Percentiles rank a stretch among this genome's conserved stretches.
phyloP scores from a whole-genome alignment of 2,329 filamentous ascomycete species.

The Cercospora sp. region DNA sequence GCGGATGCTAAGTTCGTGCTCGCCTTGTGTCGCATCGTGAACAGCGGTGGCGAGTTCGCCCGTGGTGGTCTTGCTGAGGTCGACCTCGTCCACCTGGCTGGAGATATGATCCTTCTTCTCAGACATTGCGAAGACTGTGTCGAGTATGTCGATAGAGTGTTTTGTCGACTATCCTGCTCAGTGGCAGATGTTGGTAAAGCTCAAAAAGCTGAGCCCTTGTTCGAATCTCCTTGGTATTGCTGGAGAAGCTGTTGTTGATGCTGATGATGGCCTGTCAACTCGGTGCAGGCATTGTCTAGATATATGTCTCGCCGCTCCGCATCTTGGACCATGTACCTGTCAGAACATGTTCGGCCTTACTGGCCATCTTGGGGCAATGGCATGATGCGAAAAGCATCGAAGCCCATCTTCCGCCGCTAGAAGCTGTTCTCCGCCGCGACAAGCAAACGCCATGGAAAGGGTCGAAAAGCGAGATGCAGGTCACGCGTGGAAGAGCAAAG shows the following conservation, averaged over 20 bases:
- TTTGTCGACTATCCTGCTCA: neutral
- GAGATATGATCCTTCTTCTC: neutral
- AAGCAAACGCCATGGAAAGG: constrained; percentile 1
- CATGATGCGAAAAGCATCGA: constrained; percentile 1
- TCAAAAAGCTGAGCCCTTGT: neutral
- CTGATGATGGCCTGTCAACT: neutral
- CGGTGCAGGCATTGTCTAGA: constrained; percentile 1
- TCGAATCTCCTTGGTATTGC: neutral
- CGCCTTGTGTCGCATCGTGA: constrained; percentile 1
- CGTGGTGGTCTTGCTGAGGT: neutral
- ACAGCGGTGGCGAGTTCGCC: neutral
- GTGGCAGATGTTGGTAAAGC: neutral
- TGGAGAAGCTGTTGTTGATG: neutral
- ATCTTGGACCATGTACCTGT: neutral
- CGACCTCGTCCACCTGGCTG: neutral
- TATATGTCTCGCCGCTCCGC: neutral
- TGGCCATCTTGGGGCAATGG: neutral
- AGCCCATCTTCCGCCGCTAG: neutral
- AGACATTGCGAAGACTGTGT: neutral
- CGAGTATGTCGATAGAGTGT: neutral
- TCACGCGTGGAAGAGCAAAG: neutral
- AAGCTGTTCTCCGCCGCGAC: constrained; percentile 1
- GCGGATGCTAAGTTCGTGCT: constrained; percentile 3
- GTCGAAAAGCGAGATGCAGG: neutral
- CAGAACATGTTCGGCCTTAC: neutral